Conservation (phyloP, 768 basidiomycete genomes). For the Termitomyces sp. region DNA sequence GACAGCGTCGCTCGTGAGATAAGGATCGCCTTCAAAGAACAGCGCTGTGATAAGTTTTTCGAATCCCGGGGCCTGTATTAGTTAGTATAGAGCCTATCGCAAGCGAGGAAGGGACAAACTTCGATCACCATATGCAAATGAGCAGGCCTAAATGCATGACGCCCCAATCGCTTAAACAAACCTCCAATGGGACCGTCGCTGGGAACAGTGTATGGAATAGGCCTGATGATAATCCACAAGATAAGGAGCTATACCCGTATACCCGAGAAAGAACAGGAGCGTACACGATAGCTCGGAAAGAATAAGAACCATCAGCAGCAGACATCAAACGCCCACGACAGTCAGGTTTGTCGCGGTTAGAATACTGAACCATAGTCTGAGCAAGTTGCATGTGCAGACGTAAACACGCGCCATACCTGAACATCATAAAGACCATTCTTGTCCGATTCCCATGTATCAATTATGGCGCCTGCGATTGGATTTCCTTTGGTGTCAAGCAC, state of each 20-base stretch:
- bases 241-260: neutral
- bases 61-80: conserved; percentile 56
- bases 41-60: conserved; percentile 70
- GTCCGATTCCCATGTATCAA: conserved; percentile 87
- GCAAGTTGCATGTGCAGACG: neutral
- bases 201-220: conserved; percentile 70
- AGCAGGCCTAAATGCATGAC: conserved; percentile 75
- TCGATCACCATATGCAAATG: conserved; percentile 75
- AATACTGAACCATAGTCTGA: conserved; percentile 36
- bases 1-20: conserved; percentile 65
- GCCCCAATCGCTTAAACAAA: conserved; percentile 46
- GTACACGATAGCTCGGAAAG: conserved; percentile 66
- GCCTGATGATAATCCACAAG: conserved; percentile 22
- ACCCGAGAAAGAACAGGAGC: conserved; percentile 3
- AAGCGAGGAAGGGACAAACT: conserved; percentile 25
- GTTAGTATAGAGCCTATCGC: neutral
- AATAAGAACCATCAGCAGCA: conserved; percentile 57
- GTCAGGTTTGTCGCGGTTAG: conserved; percentile 52
- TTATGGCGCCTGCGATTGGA: conserved; percentile 59
- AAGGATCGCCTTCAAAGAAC: conserved; percentile 68
- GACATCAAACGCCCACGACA: conserved; percentile 65
- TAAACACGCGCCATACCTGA: conserved; percentile 23
- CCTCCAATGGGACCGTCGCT: conserved; percentile 73
- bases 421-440: conserved; percentile 42
- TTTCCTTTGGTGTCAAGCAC: conserved; percentile 58